Conservation (phyloP, 2,329 filamentous ascomycete genomes). For the Sarocladium strictum region DNA sequence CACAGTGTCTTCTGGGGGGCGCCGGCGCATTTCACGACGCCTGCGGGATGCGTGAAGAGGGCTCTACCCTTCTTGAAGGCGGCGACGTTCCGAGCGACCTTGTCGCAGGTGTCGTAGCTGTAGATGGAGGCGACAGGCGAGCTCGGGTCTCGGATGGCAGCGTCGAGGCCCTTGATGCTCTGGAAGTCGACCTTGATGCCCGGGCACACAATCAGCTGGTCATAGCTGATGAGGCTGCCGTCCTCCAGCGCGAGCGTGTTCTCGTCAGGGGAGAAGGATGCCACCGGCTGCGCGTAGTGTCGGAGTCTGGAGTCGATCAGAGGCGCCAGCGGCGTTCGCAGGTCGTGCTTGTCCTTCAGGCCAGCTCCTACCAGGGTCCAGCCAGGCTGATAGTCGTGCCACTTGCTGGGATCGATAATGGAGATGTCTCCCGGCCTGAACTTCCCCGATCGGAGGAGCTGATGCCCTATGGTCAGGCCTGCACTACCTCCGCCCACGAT, state of each 20-base stretch:
- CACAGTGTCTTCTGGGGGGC: conserved; percentile 59
- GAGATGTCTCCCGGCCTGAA: conserved; percentile 57
- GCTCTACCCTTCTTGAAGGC: conserved; percentile 43
- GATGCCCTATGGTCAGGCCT: conserved; percentile 60
- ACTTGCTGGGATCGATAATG: conserved; percentile 54
- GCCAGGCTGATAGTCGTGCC: conserved; percentile 64
- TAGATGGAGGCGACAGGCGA: conserved; percentile 52
- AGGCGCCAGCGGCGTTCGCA: conserved; percentile 42
- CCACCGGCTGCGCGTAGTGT: conserved; percentile 50
- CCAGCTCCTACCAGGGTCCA: conserved; percentile 65
- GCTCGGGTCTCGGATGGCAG: conserved; percentile 43
- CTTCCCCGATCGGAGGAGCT: conserved; percentile 54
- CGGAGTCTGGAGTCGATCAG: conserved; percentile 56
- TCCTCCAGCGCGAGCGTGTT: conserved; percentile 50
- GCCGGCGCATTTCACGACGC: conserved; percentile 54
- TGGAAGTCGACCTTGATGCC: conserved; percentile 47
- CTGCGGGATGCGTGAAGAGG: conserved; percentile 54
- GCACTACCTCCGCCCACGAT: conserved; percentile 63
- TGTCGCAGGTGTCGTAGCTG: conserved; percentile 48
- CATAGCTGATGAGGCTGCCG: conserved; percentile 52
- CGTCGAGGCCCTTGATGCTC: conserved; percentile 48
- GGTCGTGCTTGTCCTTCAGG: conserved; percentile 55
- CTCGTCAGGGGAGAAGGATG: conserved; percentile 45
- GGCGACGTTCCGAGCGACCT: conserved; percentile 43
- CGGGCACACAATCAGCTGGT: conserved; percentile 59